These are phyloP conservation scores for Erythrophleum ivorense DNA, from an alignment of 331 rosid genomes.

Conservation along the genomic window DNA sequence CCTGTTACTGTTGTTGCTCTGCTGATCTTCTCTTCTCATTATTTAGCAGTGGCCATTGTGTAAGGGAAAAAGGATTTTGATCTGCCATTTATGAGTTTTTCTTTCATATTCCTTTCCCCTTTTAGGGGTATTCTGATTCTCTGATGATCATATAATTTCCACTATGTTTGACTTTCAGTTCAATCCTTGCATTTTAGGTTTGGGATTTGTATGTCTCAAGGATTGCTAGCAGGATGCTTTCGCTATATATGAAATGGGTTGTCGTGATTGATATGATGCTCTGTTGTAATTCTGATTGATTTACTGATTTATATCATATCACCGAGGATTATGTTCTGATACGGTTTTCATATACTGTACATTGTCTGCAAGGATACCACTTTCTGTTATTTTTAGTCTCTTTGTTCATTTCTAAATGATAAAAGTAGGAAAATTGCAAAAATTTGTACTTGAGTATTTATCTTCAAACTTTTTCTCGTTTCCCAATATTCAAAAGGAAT, in stretches of 20 bases:
- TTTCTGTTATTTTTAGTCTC: neutral
- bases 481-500: neutral
- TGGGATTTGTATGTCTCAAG: neutral
- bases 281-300: neutral
- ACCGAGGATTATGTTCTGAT: slow-evolving; percentile 29
- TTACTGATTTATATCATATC: slow-evolving; percentile 1
- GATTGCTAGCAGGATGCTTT: neutral
- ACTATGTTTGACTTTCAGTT: slow-evolving; percentile 21
- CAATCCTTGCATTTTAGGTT: slow-evolving; percentile 18
- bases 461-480: neutral
- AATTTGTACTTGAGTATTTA: neutral
- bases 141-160: neutral
- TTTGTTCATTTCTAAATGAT: slow-evolving; percentile 4
- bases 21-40: slow-evolving; percentile 37
- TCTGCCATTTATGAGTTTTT: slow-evolving; percentile 20
- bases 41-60: slow-evolving; percentile 32
- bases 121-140: slow-evolving; percentile 4
- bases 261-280: neutral
- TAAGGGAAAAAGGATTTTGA: slow-evolving; percentile 15
- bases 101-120: neutral
- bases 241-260: neutral
- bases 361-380: neutral
- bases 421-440: neutral
- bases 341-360: neutral
- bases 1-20: slow-evolving; percentile 29